Conservation (phyloP, 495 filamentous ascomycete genomes). For the Hypoxylon lenormandii region DNA sequence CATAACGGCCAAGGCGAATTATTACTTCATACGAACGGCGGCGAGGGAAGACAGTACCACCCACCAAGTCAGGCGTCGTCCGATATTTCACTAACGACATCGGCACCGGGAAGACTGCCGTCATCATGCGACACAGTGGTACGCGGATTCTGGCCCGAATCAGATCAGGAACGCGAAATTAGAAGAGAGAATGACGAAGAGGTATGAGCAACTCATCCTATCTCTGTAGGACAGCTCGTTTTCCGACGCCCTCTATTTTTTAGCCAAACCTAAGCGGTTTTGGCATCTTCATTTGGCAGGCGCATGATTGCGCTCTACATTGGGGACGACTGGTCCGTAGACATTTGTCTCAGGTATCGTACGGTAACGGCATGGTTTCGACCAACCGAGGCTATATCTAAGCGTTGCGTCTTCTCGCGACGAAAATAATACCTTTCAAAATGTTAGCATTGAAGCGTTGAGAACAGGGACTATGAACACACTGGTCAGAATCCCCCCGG, state of each 20-base stretch:
- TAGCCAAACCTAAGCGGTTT: too few species aligned
- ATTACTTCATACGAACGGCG: constrained; percentile 31
- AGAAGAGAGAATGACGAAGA: constrained; percentile 2
- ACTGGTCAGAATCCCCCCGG: not conserved
- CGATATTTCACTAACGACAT: constrained; percentile 42
- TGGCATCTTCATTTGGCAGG: too few species aligned
- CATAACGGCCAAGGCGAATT: not conserved
- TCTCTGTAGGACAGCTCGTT: not conserved
- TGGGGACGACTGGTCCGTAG: too few species aligned
- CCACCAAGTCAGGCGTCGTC: constrained; percentile 40
- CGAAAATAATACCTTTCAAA: not conserved
- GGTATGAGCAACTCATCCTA: not conserved
- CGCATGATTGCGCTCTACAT: too few species aligned
- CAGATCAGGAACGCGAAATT: not conserved
- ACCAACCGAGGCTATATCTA: not conserved
- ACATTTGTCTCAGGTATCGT: too few species aligned
- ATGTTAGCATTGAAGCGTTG: not conserved
- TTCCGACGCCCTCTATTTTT: not conserved
- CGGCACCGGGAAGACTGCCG: constrained; percentile 36
- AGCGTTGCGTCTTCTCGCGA: too few species aligned
- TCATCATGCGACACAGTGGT: constrained; percentile 43
- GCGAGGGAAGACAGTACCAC: constrained; percentile 24
- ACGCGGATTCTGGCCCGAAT: constrained; percentile 36
- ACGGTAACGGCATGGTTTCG: too few species aligned
- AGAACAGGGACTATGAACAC: not conserved